These are phyloP conservation scores for Cryptosporidium viatorum DNA, from an alignment of 169 alveolate species.

Conservation along the genomic window DNA sequence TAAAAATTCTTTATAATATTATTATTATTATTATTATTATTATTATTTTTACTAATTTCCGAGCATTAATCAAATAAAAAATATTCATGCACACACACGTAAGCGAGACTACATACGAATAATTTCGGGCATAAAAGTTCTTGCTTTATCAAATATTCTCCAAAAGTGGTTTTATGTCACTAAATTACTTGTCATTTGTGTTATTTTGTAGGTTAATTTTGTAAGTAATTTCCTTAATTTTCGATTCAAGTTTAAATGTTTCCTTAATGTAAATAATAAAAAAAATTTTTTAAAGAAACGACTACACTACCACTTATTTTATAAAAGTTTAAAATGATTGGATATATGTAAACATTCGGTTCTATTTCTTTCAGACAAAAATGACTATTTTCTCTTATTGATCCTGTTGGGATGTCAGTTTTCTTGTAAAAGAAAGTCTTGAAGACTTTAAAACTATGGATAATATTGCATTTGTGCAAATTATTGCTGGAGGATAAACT, in stretches of 20 bases:
- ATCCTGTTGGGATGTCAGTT: neutral
- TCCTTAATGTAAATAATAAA: neutral
- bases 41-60: neutral
- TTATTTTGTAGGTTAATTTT: constrained; percentile 26
- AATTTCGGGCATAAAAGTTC: neutral
- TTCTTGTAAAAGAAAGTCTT: neutral
- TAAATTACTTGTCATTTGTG: neutral
- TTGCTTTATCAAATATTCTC: neutral
- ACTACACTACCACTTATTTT: too few species aligned
- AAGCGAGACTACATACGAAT: neutral
- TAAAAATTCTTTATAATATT: too few species aligned
- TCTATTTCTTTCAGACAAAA: neutral
- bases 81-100: neutral
- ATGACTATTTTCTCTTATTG: neutral
- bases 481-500: neutral
- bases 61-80: neutral
- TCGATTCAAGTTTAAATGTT: constrained; percentile 12
- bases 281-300: neutral
- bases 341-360: neutral
- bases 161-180: neutral
- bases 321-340: neutral
- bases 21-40: too few species aligned
- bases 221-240: constrained; percentile 26
- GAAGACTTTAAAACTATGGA: neutral
- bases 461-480: neutral